Percentiles rank a stretch among this genome's conserved stretches.
Conservation (phyloP, 257 asterid species). For the Ilex aquifolium region DNA sequence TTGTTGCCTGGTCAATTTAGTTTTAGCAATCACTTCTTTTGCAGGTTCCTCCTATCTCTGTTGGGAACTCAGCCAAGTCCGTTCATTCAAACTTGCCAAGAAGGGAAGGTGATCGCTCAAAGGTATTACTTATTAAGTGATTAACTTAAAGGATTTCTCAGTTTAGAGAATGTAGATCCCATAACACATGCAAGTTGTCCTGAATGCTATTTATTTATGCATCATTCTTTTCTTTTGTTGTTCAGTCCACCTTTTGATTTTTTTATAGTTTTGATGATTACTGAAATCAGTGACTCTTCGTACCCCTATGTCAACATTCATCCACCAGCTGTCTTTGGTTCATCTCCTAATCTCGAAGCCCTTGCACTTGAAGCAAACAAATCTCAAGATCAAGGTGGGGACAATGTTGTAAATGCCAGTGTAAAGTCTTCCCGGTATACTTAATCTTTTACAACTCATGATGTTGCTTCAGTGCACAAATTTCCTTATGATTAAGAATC, state of each 20-base stretch:
- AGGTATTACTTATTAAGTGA: slow-evolving; percentile 19
- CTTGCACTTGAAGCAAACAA: slow-evolving; percentile 71
- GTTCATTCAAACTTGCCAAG: slow-evolving; percentile 47
- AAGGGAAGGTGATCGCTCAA: slow-evolving; percentile 23
- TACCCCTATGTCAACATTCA: slow-evolving; percentile 55
- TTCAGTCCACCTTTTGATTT: slow-evolving; percentile 5
- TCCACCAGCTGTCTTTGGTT: slow-evolving; percentile 99
- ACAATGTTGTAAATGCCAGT: slow-evolving; percentile 29
- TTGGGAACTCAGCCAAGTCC: slow-evolving; percentile 50
- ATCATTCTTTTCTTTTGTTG: neutral
- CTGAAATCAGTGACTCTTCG: slow-evolving; percentile 16
- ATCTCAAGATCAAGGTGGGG: slow-evolving; percentile 58
- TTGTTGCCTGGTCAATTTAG: neutral
- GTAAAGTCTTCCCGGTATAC: slow-evolving; percentile 53
- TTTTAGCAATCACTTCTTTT: neutral
- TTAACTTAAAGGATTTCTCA: neutral
- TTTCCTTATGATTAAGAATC: neutral
- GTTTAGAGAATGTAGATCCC: neutral
- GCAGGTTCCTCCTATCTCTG: slow-evolving; percentile 65
- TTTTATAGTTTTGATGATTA: slow-evolving; percentile 11
- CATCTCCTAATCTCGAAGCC: slow-evolving; percentile 96
- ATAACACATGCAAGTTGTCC: neutral
- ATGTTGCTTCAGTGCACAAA: neutral
- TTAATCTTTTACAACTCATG: slow-evolving; percentile 2
- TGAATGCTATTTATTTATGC: neutral